A percentile compares a stretch with the other conserved stretches of the same genome.
These are phyloP conservation scores for Pythium myriotylum DNA, from an alignment of 352 stramenopile species.

Conservation along the genomic window DNA sequence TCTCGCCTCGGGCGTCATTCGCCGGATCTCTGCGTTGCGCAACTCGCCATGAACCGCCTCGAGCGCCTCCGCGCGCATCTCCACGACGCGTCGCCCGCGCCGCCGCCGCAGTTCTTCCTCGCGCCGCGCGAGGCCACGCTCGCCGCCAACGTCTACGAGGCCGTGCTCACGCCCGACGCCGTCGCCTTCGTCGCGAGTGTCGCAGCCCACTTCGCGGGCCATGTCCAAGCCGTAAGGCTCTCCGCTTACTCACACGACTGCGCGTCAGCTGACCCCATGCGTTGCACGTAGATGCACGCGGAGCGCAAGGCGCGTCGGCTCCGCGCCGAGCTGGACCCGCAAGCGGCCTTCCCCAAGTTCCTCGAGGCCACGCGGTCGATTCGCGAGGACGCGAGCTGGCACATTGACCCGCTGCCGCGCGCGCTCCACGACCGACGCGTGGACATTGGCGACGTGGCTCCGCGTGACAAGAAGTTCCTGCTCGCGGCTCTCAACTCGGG, in stretches of 20 bases:
- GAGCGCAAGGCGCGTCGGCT: constrained; percentile 52
- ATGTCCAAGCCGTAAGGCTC: constrained; percentile 51
- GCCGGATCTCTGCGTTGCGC: constrained; percentile 15
- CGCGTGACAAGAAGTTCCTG: constrained; percentile 89
- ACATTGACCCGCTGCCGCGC: constrained; percentile 56
- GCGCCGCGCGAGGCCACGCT: constrained; percentile 21
- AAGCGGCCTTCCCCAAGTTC: constrained; percentile 83
- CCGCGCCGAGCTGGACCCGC: constrained; percentile 60
- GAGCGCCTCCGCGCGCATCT: constrained; percentile 27
- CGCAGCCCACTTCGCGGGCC: constrained; percentile 67
- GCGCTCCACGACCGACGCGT: constrained; percentile 90
- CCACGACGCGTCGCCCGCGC: neutral
- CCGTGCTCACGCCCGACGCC: constrained; percentile 85
- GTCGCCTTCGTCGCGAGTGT: constrained; percentile 89
- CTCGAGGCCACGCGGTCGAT: constrained; percentile 64
- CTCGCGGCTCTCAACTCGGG: constrained; percentile 94
- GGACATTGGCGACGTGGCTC: constrained; percentile 92
- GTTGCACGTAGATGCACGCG: constrained; percentile 54
- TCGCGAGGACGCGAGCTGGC: constrained; percentile 65
- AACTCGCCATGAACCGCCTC: constrained; percentile 29
- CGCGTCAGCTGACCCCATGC: too few species aligned
- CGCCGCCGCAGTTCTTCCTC: constrained; percentile 17
- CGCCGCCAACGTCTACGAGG: constrained; percentile 37
- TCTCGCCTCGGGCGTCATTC: neutral
- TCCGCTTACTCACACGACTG: neutral